Conservation (phyloP, 768 basidiomycete genomes). For the Suillus sp. region DNA sequence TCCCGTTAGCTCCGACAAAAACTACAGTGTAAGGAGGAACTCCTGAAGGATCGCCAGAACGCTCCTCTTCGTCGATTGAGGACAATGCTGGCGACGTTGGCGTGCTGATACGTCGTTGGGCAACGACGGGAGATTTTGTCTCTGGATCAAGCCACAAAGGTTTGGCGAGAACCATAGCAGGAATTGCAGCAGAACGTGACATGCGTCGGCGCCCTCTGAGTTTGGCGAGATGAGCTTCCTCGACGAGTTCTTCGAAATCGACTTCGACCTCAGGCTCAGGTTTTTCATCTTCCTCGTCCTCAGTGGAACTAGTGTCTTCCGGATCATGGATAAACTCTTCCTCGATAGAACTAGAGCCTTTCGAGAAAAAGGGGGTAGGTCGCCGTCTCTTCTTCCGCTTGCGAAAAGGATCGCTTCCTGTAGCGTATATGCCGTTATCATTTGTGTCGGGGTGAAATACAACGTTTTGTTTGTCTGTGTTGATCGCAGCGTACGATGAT, state of each 20-base stretch:
- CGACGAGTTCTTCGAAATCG: conserved; percentile 5
- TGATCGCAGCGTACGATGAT: neutral
- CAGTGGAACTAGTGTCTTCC: neutral
- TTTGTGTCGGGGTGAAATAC: conserved; percentile 20
- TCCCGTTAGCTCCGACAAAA: conserved; percentile 5
- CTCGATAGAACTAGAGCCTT: neutral
- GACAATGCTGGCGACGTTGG: neutral
- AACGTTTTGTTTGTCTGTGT: conserved; percentile 13
- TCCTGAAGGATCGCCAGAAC: neutral
- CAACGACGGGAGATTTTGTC: neutral
- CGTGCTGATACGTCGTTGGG: neutral
- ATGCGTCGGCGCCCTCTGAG: conserved; percentile 1
- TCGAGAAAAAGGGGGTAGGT: neutral
- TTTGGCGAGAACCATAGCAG: neutral
- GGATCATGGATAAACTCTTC: neutral
- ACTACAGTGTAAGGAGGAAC: conserved; percentile 3
- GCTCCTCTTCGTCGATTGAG: neutral
- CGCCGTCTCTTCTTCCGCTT: conserved; percentile 7
- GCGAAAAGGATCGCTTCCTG: conserved; percentile 11
- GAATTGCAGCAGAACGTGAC: neutral
- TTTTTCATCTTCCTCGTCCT: conserved; percentile 5
- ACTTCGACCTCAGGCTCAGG: conserved; percentile 4
- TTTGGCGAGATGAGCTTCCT: conserved; percentile 3
- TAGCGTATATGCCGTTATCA: conserved; percentile 21
- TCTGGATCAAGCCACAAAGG: neutral